A percentile compares a stretch with the other conserved stretches of the same genome.
Conservation (phyloP, 495 filamentous ascomycete species). For the Penicillium mononematosum region DNA sequence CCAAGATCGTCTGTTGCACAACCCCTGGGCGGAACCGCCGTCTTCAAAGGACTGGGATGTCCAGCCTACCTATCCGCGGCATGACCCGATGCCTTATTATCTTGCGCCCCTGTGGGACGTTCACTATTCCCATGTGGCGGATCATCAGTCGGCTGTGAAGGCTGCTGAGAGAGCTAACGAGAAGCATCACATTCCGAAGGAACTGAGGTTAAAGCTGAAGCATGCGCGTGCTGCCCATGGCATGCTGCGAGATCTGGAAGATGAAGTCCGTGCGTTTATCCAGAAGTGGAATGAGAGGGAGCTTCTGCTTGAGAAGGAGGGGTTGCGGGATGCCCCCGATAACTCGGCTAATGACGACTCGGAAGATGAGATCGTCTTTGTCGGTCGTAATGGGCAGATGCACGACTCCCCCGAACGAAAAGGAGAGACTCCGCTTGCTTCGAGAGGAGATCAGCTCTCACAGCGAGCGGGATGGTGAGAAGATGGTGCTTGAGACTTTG, state of each 20-base stretch:
- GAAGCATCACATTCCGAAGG: slow-evolving; percentile 49
- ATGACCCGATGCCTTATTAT: slow-evolving; percentile 77
- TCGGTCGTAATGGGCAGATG: slow-evolving; percentile 74
- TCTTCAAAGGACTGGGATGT: slow-evolving; percentile 77
- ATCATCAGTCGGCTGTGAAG: slow-evolving; percentile 38
- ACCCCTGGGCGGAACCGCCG: slow-evolving; percentile 83
- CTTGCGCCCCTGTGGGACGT: slow-evolving; percentile 85
- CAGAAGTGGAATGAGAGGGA: slow-evolving; percentile 55
- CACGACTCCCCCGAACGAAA: slow-evolving; percentile 55
- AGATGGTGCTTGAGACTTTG: slow-evolving; percentile 74
- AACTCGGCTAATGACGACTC: slow-evolving; percentile 57
- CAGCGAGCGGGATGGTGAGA: slow-evolving; percentile 57
- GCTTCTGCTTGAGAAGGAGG: slow-evolving; percentile 40
- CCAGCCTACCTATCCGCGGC: slow-evolving; percentile 72
- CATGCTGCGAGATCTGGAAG: slow-evolving; percentile 64
- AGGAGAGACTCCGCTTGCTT: slow-evolving; percentile 30
- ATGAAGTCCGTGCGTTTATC: slow-evolving; percentile 62
- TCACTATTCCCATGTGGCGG: slow-evolving; percentile 50
- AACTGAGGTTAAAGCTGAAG: slow-evolving; percentile 63
- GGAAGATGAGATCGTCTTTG: slow-evolving; percentile 93
- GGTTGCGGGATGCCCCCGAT: slow-evolving; percentile 47
- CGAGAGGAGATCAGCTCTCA: slow-evolving; percentile 43
- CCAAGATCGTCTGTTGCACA: slow-evolving; percentile 78
- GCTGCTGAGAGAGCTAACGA: slow-evolving; percentile 39
- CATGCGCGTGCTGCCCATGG: slow-evolving; percentile 64